Percentiles rank a stretch among this genome's conserved stretches.
Conservation (phyloP, 495 filamentous ascomycete species). For the Aspergillus wentii region DNA sequence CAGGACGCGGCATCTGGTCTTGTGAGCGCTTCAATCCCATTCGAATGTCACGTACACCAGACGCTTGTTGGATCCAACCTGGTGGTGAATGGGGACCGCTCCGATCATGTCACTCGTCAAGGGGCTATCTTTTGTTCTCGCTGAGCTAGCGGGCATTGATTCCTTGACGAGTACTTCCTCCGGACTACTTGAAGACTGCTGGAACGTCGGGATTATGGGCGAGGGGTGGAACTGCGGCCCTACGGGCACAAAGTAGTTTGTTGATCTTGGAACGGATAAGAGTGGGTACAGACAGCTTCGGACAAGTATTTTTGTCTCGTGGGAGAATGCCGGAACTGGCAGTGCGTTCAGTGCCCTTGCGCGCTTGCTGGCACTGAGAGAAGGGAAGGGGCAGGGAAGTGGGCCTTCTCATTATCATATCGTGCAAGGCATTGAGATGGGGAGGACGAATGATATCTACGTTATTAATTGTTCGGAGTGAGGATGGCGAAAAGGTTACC, state of each 20-base stretch:
- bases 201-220: slow-evolving; percentile 28
- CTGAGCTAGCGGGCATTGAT: slow-evolving; percentile 29
- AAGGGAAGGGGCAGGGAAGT: slow-evolving; percentile 33
- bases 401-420: slow-evolving; percentile 34
- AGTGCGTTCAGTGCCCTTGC: slow-evolving; percentile 50
- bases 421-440: slow-evolving; percentile 65
- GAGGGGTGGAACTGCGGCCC: slow-evolving; percentile 46
- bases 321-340: slow-evolving; percentile 61
- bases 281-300: slow-evolving; percentile 8
- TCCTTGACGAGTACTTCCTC: background rate
- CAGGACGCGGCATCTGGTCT: background rate
- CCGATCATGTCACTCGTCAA: slow-evolving; percentile 55
- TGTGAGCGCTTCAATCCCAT: slow-evolving; percentile 45
- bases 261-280: slow-evolving; percentile 18
- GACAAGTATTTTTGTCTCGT: slow-evolving; percentile 35
- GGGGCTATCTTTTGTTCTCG: slow-evolving; percentile 57
- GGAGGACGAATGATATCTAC: slow-evolving; percentile 40
- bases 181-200: background rate
- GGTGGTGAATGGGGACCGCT: background rate
- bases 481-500: background rate
- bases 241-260: slow-evolving; percentile 46
- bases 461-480: background rate
- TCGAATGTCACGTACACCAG: slow-evolving; percentile 45
- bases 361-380: slow-evolving; percentile 44
- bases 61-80: background rate